These are phyloP conservation scores for Ascomycota sp. DNA, from an alignment of 2,329 filamentous ascomycete genomes.

Conservation along the genomic window DNA sequence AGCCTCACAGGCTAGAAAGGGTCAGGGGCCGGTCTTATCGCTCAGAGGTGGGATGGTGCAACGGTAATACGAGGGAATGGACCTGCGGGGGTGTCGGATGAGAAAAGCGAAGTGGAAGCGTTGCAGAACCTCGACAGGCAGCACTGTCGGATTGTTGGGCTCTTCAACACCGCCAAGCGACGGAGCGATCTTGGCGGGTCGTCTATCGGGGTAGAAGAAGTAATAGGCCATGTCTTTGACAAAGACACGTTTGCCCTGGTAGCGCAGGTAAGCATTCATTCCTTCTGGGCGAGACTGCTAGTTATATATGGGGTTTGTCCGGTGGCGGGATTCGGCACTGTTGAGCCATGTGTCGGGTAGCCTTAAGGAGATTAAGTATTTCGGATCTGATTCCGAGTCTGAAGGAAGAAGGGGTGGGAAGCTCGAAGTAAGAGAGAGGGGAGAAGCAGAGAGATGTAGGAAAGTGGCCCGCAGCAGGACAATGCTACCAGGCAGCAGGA, in stretches of 20 bases:
- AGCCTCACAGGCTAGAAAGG: slow-evolving; percentile 75
- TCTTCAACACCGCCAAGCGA: slow-evolving; percentile 52
- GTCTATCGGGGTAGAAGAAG: slow-evolving; percentile 54
- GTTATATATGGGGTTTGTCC: background rate
- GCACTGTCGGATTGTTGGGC: slow-evolving; percentile 61
- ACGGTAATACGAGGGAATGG: slow-evolving; percentile 84
- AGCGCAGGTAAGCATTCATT: slow-evolving; percentile 7
- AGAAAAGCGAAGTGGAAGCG: slow-evolving; percentile 90
- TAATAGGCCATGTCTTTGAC: slow-evolving; percentile 98
- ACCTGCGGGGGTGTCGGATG: slow-evolving; percentile 82
- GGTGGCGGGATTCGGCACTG: background rate
- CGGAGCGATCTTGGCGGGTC: slow-evolving; percentile 46
- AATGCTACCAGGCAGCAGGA: too few relatives aligned
- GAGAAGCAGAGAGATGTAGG: too few relatives aligned
- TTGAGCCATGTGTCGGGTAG: background rate
- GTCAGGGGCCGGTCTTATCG: slow-evolving; percentile 61
- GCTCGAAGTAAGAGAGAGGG: background rate
- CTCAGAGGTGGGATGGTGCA: slow-evolving; percentile 81
- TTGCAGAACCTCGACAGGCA: slow-evolving; percentile 53
- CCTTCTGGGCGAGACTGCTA: background rate
- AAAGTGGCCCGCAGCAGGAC: too few relatives aligned
- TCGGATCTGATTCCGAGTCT: too few relatives aligned
- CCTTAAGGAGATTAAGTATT: background rate
- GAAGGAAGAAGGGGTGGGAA: background rate
- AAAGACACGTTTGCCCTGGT: slow-evolving; percentile 73